Evolutionary conservation across 2,329 filamentous ascomycete species (phyloP).

Genomic region (Davidsoniella neocaledoniae): DNA sequence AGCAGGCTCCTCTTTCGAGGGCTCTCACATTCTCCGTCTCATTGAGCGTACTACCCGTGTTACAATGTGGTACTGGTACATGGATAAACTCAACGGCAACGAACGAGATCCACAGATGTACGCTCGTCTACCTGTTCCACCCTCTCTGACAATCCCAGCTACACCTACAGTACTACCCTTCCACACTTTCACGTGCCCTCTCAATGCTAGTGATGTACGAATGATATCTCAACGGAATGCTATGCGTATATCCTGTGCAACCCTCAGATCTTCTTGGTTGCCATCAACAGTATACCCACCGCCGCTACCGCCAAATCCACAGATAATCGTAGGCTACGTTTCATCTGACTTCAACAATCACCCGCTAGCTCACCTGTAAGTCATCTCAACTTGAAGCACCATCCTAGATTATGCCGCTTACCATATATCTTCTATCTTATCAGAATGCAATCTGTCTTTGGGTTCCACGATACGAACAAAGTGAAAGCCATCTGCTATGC

Average conservation of each 20-base stretch:
- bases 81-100: constrained; percentile 54
- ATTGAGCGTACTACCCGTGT: constrained; percentile 69
- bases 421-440: neutral
- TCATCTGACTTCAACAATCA: constrained; percentile 99
- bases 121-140: constrained; percentile 54
- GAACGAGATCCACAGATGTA: constrained; percentile 45
- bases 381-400: neutral
- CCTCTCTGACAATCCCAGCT: constrained; percentile 57
- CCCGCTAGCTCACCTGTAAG: constrained; percentile 72
- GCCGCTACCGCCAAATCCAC: constrained; percentile 62
- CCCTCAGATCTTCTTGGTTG: constrained; percentile 74
- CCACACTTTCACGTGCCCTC: constrained; percentile 89
- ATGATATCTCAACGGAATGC: constrained; percentile 92
- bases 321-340: constrained; percentile 85
- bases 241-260: constrained; percentile 79
- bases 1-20: constrained; percentile 71
- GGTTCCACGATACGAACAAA: constrained; percentile 57
- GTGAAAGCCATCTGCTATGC: constrained; percentile 89
- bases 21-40: constrained; percentile 65
- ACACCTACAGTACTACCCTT: constrained; percentile 93
- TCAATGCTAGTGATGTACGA: constrained; percentile 81
- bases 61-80: constrained; percentile 71
- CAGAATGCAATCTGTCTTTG: constrained; percentile 95
- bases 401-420: neutral
- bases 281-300: constrained; percentile 67